Percentiles rank a stretch among this genome's conserved stretches.
phyloP scores from a whole-genome alignment of 768 basidiomycete species.

The Harrya chromipes region DNA sequence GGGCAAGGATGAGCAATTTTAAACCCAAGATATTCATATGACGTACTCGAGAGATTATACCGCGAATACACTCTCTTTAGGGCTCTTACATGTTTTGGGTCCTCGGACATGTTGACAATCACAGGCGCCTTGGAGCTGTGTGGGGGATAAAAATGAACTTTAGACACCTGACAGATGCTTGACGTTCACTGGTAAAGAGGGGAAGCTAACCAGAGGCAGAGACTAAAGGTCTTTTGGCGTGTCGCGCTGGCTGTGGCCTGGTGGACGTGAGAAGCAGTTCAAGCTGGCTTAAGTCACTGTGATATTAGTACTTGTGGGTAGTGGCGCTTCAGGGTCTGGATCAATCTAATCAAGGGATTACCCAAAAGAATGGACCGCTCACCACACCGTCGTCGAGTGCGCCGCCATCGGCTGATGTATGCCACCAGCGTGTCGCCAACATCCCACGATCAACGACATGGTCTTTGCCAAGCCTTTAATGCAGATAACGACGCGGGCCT shows the following conservation, averaged over 20 bases:
- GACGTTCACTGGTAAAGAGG: background rate
- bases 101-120: slow-evolving; percentile 1
- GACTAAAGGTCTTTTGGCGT: background rate
- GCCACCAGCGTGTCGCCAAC: too few relatives aligned
- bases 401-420: too few relatives aligned
- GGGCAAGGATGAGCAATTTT: background rate
- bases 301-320: too few relatives aligned
- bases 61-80: slow-evolving; percentile 3
- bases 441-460: too few relatives aligned
- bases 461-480: too few relatives aligned
- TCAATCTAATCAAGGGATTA: too few relatives aligned
- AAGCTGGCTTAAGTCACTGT: background rate
- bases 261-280: background rate
- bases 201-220: slow-evolving; percentile 7
- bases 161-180: background rate
- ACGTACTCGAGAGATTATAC: slow-evolving; percentile 17
- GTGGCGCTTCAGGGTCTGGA: background rate
- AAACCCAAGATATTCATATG: background rate
- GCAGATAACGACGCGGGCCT: too few relatives aligned
- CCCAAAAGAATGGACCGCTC: too few relatives aligned
- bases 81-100: background rate
- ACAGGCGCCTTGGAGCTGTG: background rate
- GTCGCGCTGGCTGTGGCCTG: background rate
- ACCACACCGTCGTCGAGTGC: too few relatives aligned
- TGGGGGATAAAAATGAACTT: background rate